phyloP scores from a whole-genome alignment of 2,329 filamentous ascomycete species.

The Pseudonectria buxi region DNA sequence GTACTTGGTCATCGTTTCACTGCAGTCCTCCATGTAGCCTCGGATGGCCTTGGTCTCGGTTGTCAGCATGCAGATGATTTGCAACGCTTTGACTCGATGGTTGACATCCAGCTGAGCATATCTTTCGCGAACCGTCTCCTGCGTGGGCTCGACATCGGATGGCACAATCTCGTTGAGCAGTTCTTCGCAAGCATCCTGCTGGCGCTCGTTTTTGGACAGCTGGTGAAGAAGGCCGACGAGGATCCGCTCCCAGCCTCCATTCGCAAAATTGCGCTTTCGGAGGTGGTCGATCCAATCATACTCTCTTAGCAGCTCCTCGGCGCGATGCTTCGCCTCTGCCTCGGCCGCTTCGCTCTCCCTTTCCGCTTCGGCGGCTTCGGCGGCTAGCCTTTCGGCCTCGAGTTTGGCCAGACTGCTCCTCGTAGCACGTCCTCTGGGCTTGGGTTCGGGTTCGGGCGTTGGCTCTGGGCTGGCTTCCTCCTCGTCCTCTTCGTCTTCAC shows the following conservation, averaged over 20 bases:
- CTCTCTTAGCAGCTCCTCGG: constrained; percentile 65
- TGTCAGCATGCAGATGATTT: constrained; percentile 80
- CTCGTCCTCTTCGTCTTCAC: constrained; percentile 57
- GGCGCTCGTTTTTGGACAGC: constrained; percentile 66
- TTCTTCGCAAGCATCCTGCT: constrained; percentile 67
- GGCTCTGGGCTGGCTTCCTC: constrained; percentile 47
- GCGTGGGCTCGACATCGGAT: constrained; percentile 64
- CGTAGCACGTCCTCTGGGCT: constrained; percentile 64
- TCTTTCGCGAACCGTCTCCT: constrained; percentile 63
- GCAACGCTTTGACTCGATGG: constrained; percentile 68
- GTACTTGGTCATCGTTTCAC: constrained; percentile 87
- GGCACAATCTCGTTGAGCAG: constrained; percentile 78
- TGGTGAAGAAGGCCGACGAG: constrained; percentile 82
- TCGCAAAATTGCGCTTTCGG: constrained; percentile 73
- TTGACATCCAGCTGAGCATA: constrained; percentile 79
- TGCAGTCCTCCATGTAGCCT: constrained; percentile 85
- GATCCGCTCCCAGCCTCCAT: constrained; percentile 88
- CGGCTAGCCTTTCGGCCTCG: constrained; percentile 63
- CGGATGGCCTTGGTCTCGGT: constrained; percentile 81
- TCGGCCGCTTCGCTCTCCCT: constrained; percentile 39
- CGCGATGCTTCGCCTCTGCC: constrained; percentile 55
- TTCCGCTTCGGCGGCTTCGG: constrained; percentile 50
- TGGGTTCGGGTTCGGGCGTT: constrained; percentile 65
- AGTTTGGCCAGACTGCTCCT: constrained; percentile 79
- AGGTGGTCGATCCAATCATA: constrained; percentile 84